Percentiles rank a stretch among this genome's conserved stretches.
Conservation (phyloP, 106 monocot genomes). For the Allium fistulosum region DNA sequence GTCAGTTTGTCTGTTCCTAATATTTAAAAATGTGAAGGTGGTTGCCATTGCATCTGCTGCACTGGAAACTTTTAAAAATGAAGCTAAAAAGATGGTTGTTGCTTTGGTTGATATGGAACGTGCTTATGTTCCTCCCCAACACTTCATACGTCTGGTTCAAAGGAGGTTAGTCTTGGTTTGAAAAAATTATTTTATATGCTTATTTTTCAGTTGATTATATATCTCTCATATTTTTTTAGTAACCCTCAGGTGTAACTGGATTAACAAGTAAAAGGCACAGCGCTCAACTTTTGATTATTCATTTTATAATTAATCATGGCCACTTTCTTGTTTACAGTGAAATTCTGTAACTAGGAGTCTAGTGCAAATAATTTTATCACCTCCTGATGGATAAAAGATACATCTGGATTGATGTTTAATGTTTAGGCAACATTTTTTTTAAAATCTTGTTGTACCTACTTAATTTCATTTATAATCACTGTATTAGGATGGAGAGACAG, state of each 20-base stretch:
- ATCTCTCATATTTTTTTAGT: no score
- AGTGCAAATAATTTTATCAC: no score
- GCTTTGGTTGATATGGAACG: slow-evolving; percentile 99
- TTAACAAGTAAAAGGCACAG: no score
- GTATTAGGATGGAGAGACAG: slow-evolving; percentile 89
- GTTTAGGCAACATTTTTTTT: background rate
- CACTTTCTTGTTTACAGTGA: no score
- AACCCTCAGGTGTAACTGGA: no score
- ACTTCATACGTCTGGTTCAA: slow-evolving; percentile 70
- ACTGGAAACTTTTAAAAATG: slow-evolving; percentile 57
- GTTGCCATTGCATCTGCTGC: slow-evolving; percentile 60
- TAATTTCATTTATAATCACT: background rate
- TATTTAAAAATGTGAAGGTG: slow-evolving; percentile 23
- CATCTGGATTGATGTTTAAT: no score
- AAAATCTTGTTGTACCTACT: background rate
- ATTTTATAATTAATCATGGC: no score
- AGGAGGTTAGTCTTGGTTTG: slow-evolving; percentile 31
- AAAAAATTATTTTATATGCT: no score
- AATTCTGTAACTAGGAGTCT: no score
- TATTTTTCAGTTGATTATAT: no score
- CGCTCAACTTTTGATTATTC: no score
- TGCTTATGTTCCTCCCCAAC: slow-evolving; percentile 96
- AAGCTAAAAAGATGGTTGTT: slow-evolving; percentile 90
- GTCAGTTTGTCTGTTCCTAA: background rate
- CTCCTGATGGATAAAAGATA: no score